A percentile compares a stretch with the other conserved stretches of the same genome.
These are phyloP conservation scores for Didymella glomerata DNA, from an alignment of 2,329 filamentous ascomycete genomes.

Conservation along the genomic window DNA sequence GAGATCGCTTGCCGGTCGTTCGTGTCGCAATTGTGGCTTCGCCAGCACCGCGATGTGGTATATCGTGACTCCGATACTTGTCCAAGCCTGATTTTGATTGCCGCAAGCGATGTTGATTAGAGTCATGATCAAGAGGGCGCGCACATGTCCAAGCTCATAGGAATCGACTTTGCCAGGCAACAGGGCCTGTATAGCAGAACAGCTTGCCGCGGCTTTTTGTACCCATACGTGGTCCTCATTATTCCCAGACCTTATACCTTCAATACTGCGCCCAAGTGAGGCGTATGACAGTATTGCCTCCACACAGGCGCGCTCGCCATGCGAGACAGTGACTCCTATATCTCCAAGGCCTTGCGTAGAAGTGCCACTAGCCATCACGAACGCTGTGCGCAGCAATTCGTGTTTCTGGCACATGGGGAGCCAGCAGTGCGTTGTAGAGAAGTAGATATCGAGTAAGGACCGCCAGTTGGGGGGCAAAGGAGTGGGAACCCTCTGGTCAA, in stretches of 20 bases:
- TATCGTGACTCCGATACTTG: background rate
- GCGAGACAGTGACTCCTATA: background rate
- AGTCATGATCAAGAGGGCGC: slow-evolving; percentile 2
- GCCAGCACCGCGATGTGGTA: background rate
- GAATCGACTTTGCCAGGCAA: background rate
- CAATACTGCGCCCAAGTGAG: background rate
- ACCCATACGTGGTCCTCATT: background rate
- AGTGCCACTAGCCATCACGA: background rate
- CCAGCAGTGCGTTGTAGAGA: slow-evolving; percentile 5
- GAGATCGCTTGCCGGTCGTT: background rate
- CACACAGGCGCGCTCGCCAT: slow-evolving; percentile 1
- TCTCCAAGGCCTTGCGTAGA: background rate
- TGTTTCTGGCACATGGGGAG: slow-evolving; percentile 8
- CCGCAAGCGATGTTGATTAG: background rate
- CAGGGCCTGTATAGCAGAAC: background rate
- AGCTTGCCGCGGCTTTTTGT: background rate
- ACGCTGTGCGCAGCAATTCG: slow-evolving; percentile 4
- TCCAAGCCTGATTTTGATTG: background rate
- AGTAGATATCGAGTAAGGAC: slow-evolving; percentile 1
- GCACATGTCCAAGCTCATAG: slow-evolving; percentile 3
- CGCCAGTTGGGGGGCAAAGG: background rate
- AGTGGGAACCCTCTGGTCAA: background rate
- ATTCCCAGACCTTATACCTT: background rate
- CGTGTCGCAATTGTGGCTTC: background rate
- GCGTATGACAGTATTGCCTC: background rate